Evolutionary conservation across 208 protist genomes (phyloP).

Genomic region (Leishmania aethiopica): DNA sequence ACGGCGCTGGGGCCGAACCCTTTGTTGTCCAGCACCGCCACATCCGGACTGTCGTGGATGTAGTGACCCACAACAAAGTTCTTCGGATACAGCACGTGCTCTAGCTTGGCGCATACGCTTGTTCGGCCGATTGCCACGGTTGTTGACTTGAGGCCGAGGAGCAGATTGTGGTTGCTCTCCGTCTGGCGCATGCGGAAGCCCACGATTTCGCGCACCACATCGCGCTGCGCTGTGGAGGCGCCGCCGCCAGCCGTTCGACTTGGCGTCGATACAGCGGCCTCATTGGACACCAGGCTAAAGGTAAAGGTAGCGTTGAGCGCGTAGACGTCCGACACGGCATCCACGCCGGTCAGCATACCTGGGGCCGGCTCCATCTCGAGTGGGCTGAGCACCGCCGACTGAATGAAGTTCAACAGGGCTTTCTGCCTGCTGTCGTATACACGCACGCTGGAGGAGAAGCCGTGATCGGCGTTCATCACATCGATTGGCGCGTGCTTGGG

Average conservation of each 20-base stretch:
- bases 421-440: slow-evolving; percentile 44
- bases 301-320: slow-evolving; percentile 59
- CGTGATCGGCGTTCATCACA: slow-evolving; percentile 9
- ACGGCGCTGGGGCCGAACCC: slow-evolving; percentile 42
- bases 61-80: slow-evolving; percentile 69
- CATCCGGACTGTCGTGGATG: slow-evolving; percentile 66
- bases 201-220: slow-evolving; percentile 80
- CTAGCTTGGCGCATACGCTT: slow-evolving; percentile 81
- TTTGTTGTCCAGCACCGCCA: slow-evolving; percentile 74
- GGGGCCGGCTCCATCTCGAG: slow-evolving; percentile 42
- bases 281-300: slow-evolving; percentile 65
- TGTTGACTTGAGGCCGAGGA: slow-evolving; percentile 58
- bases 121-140: slow-evolving; percentile 76
- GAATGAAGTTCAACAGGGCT: slow-evolving; percentile 74
- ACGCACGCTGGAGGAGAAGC: slow-evolving; percentile 2
- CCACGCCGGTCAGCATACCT: slow-evolving; percentile 45
- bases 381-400: slow-evolving; percentile 53
- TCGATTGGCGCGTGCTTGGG: slow-evolving; percentile 2
- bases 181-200: slow-evolving; percentile 76
- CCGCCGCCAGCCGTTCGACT: slow-evolving; percentile 34
- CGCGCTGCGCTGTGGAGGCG: slow-evolving; percentile 39
- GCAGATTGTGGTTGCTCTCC: slow-evolving; percentile 86
- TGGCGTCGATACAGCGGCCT: slow-evolving; percentile 62
- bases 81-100: slow-evolving; percentile 84
- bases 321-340: slow-evolving; percentile 83